Evolutionary conservation across 2,329 filamentous ascomycete genomes (phyloP), one percentile per base, ranked within the genome.

Genomic region (Colletotrichum plurivorum): DNA sequence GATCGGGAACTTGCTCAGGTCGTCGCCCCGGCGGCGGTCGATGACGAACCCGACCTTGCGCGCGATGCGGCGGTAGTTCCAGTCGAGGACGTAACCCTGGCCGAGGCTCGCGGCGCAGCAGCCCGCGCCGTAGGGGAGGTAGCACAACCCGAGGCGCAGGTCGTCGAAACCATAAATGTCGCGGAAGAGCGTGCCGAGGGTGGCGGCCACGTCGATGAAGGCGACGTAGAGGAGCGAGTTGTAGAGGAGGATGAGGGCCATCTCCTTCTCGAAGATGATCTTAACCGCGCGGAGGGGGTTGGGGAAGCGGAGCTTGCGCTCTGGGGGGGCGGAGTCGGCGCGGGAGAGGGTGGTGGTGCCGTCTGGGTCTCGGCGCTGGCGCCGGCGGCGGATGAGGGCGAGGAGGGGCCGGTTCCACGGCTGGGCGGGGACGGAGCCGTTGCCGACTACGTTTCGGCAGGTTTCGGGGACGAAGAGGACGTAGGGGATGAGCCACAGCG

Each of bases 21-120:
- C 83, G 69, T 85, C 83, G 20, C 85, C 85, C 10, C 88, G 87
- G 71, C 87, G 89, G 67, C 83, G 85, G 70, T 88, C 87, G 71
- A 94, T 87, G 2, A 83, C 80, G 66, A 94, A 83, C 6, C 89
- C 89, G 16, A 91, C 81, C 39, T 85, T 84, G 56, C 82, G 84
- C 1, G 93, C 92, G 54, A 90, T 86, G 46, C 92, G 87, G 7
- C 89, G 85, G 77, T 93, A 97, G 77, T 94, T 94, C 84, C 88
- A 90, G 78, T 89, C 87, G 55, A 88, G 80, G 6, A 88, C 75
- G 71, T 85, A 84, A 5, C 93, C 92, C 70, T 88, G 87, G n/a
- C 78, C 76, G 27, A 88, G 73, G 13, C 85, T 83, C 1, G 86
- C 82, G 10, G 83, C 67, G 46, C 81, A 84, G 66, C 84, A 87